These are phyloP conservation scores for Stemphylium beticola DNA, from an alignment of 2,329 filamentous ascomycete genomes.

Conservation along the genomic window DNA sequence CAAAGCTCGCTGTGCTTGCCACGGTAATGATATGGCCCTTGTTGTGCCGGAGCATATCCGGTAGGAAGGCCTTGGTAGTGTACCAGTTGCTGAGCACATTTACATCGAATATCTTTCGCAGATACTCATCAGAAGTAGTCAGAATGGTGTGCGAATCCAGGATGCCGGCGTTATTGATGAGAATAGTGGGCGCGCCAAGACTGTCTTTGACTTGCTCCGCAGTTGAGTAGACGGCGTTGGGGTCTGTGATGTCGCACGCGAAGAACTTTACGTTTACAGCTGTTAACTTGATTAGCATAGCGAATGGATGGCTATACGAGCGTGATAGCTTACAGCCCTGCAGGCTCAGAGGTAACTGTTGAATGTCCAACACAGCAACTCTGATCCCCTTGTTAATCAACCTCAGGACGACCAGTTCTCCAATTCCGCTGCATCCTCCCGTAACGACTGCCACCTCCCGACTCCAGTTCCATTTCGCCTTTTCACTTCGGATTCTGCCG, in stretches of 20 bases:
- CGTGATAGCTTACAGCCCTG: conserved; percentile 30
- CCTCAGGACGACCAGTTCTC: conserved; percentile 38
- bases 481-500: conserved; percentile 46
- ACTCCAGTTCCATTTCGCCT: conserved; percentile 43
- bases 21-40: conserved; percentile 64
- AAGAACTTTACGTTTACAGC: conserved; percentile 40
- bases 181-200: conserved; percentile 39
- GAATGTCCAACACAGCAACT: conserved; percentile 45
- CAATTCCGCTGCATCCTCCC: conserved; percentile 47
- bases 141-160: conserved; percentile 40
- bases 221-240: conserved; percentile 30
- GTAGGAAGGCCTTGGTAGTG: conserved; percentile 45
- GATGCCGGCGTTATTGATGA: conserved; percentile 49
- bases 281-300: conserved; percentile 13
- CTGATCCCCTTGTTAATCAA: conserved; percentile 34
- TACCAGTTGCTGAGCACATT: conserved; percentile 48
- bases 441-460: conserved; percentile 47
- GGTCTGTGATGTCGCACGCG: conserved; percentile 44
- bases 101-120: conserved; percentile 46
- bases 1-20: conserved; percentile 60
- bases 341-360: conserved; percentile 34
- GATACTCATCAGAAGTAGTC: conserved; percentile 35
- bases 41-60: conserved; percentile 43
- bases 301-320: not conserved
- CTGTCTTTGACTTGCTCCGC: conserved; percentile 31